These are phyloP conservation scores for Fomitiporia mediterranea DNA, from an alignment of 1,284 basidiomycete genomes.

Conservation along the genomic window DNA sequence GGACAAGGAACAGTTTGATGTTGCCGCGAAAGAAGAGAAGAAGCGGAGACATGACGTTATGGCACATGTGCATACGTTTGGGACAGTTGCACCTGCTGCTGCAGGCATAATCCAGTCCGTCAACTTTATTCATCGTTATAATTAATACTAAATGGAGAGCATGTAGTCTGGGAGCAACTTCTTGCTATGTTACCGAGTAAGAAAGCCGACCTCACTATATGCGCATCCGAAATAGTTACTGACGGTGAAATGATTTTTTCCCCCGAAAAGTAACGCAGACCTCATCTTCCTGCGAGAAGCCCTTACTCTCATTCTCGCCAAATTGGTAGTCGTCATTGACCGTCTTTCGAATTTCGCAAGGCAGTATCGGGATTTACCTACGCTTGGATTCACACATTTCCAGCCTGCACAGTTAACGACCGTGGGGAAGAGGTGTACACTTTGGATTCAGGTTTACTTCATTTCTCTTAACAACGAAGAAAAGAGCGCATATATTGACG, in stretches of 20 bases:
- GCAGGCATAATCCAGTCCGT: slow-evolving; percentile 95
- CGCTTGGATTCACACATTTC: slow-evolving; percentile 98
- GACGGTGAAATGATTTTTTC: background rate
- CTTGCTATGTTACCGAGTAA: slow-evolving; percentile 97
- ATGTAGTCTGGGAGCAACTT: slow-evolving; percentile 86
- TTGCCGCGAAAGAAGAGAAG: slow-evolving; percentile 94
- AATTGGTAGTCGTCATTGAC: slow-evolving; percentile 86
- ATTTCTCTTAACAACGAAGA: background rate
- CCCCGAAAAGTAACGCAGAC: slow-evolving; percentile 77
- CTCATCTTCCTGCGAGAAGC: slow-evolving; percentile 93
- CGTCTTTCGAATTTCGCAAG: slow-evolving; percentile 79
- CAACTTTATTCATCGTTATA: slow-evolving; percentile 6
- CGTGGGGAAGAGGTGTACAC: slow-evolving; percentile 96
- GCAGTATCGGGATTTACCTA: slow-evolving; percentile 74
- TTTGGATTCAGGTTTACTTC: slow-evolving; percentile 83
- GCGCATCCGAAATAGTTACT: background rate
- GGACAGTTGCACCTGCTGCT: slow-evolving; percentile 88
- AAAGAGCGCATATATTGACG: background rate
- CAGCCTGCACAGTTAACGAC: slow-evolving; percentile 98
- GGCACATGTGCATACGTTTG: slow-evolving; percentile 99
- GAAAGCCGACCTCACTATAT: slow-evolving; percentile 28
- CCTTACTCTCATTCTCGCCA: slow-evolving; percentile 80
- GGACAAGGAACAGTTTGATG: slow-evolving; percentile 86
- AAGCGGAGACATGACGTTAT: slow-evolving; percentile 98
- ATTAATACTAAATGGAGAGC: slow-evolving; percentile 1